Evolutionary conservation across 768 basidiomycete species (phyloP), one percentile per base, ranked within the genome.

Genomic region (Infundibulicybe gibba): DNA sequence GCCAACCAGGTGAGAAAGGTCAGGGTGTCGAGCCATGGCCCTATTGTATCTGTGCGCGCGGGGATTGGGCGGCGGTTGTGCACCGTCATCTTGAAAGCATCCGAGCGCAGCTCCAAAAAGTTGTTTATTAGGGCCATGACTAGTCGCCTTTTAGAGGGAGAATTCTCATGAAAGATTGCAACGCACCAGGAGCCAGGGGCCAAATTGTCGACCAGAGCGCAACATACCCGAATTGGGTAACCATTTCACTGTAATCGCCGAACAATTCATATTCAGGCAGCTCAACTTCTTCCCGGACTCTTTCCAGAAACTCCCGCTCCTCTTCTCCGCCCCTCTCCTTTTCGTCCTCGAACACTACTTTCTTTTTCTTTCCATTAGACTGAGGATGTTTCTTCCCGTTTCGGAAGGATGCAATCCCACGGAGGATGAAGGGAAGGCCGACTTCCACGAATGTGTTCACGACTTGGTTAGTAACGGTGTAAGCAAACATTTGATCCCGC

Each of bases 241-340:
- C 90, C 94, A 99, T 97, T 69, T 99, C 97, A 57, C 82, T 83
- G 65, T 95, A 99, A 67, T 97, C 95, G 44, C 72, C 79, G 57
- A 91, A 94, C 5, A 87, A 70, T 32, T 83, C 78, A 57, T 94
- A 94, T 33, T 83, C 83, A 0, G 94, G 89, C 41, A 94, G 70
- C 19, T 80, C 78, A 5, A 85, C 84, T 67, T 98, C 86, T 42
- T 70, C 69, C 48, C 92, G 72, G 19, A 97, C 85, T 40, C 75
- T 68, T 56, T 90, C 87, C 61, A 99, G 65, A 59, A 93, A 94
- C 45, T 77, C 78, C 37, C 84, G 72, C 61, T 97, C 95, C 51
- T 81, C 83, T 55, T 78, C 69, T 1, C 73, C 76, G 2, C 71
- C 74, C 20, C 67, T 68, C 56, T 72, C 75, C 54, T 75, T 66